A percentile compares a stretch with the other conserved stretches of the same genome.
Conservation (phyloP, 2,329 filamentous ascomycete species). For the Cercospora beticola region DNA sequence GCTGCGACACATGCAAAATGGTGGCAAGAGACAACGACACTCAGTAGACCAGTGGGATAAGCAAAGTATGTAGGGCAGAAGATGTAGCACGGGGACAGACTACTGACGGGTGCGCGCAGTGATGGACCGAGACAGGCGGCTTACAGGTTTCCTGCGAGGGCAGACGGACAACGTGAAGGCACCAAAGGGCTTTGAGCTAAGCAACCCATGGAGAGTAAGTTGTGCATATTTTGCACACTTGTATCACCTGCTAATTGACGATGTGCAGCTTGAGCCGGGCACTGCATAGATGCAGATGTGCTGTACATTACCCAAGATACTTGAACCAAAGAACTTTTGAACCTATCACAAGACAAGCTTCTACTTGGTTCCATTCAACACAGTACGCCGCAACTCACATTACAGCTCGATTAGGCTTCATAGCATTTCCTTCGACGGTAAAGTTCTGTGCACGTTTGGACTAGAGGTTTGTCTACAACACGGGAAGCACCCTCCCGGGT, state of each 20-base stretch:
- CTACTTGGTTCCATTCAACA: neutral
- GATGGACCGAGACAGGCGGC: constrained; percentile 65
- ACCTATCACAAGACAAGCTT: neutral
- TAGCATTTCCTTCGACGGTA: neutral
- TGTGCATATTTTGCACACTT: neutral
- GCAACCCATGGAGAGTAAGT: constrained; percentile 66
- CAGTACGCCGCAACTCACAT: neutral
- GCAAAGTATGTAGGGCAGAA: constrained; percentile 45
- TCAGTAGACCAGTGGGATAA: constrained; percentile 64
- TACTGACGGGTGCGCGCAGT: constrained; percentile 46
- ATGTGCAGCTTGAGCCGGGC: constrained; percentile 16
- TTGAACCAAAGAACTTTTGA: neutral
- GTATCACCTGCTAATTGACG: neutral
- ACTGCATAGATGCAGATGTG: constrained; percentile 4
- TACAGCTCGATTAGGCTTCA: neutral
- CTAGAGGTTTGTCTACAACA: neutral
- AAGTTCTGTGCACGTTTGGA: neutral
- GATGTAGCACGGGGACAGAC: neutral
- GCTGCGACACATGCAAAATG: constrained; percentile 61
- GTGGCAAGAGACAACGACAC: constrained; percentile 61
- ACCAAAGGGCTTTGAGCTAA: constrained; percentile 63
- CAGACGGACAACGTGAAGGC: constrained; percentile 61
- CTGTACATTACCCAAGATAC: neutral
- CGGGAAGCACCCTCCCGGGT: neutral
- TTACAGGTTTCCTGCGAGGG: constrained; percentile 61